Evolutionary conservation across 192 early-diverging fungal species (phyloP).

Genomic region (Dimargaris cristalligena): DNA sequence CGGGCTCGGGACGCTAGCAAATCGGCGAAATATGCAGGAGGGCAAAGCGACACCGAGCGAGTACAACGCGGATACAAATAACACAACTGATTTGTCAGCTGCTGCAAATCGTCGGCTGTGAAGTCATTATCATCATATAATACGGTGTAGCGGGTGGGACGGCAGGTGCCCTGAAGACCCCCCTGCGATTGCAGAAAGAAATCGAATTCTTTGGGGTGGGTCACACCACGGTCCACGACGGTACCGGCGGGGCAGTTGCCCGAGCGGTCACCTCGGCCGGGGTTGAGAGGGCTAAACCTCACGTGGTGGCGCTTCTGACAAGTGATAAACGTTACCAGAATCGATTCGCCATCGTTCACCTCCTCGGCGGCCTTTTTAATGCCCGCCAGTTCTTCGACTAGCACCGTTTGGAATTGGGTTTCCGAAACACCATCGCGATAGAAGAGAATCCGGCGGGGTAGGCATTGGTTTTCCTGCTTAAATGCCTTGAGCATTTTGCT

Average conservation of each 20-base stretch:
- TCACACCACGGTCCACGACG: conserved; percentile 55
- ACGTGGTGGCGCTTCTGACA: conserved; percentile 73
- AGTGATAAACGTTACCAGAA: conserved; percentile 52
- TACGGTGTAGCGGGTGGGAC: conserved; percentile 83
- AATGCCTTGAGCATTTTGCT: conserved; percentile 48
- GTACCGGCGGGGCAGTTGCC: conserved; percentile 79
- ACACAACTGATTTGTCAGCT: conserved; percentile 76
- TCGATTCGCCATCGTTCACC: conserved; percentile 52
- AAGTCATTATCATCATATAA: conserved; percentile 76
- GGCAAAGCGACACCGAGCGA: conserved; percentile 68
- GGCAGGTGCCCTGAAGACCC: conserved; percentile 82
- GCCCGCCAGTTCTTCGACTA: conserved; percentile 56
- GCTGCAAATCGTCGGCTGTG: conserved; percentile 58
- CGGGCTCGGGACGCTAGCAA: conserved; percentile 72
- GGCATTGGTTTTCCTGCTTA: conserved; percentile 28
- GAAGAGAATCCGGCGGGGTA: conserved; percentile 66
- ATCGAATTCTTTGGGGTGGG: conserved; percentile 69
- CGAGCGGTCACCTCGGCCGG: conserved; percentile 39
- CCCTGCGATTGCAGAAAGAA: conserved; percentile 83
- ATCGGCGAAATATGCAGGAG: conserved; percentile 88
- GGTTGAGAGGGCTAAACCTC: conserved; percentile 54
- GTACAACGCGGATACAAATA: conserved; percentile 81
- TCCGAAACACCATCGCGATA: conserved; percentile 91
- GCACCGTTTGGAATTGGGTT: conserved; percentile 59
- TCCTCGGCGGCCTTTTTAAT: conserved; percentile 44